A percentile compares a stretch with the other conserved stretches of the same genome.
Conservation (phyloP, 2,329 filamentous ascomycete species). For the Aspergillus ochraceus region DNA sequence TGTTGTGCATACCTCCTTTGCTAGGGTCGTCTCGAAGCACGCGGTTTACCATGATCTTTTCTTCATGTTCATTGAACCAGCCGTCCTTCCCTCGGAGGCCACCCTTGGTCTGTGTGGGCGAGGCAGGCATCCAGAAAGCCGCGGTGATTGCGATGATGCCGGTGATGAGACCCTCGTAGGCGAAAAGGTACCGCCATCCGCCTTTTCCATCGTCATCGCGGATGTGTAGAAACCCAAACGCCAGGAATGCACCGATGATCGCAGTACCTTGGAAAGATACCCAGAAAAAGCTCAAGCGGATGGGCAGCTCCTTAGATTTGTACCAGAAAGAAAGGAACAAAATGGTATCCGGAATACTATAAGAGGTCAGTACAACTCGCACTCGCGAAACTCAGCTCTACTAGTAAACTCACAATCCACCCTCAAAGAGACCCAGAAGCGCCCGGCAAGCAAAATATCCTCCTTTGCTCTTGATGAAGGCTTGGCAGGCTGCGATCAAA, state of each 20-base stretch:
- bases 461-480: constrained; percentile 49
- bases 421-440: constrained; percentile 52
- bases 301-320: constrained; percentile 67
- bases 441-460: constrained; percentile 46
- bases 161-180: constrained; percentile 50
- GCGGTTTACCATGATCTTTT: constrained; percentile 69
- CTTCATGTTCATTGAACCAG: constrained; percentile 68
- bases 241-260: constrained; percentile 50
- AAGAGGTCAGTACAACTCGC: constrained; percentile 4
- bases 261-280: constrained; percentile 55
- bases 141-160: constrained; percentile 57
- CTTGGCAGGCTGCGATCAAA: constrained; percentile 53
- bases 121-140: constrained; percentile 61
- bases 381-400: constrained; percentile 35
- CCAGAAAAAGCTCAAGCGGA: constrained; percentile 70
- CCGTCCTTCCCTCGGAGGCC: constrained; percentile 61
- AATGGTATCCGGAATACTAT: constrained; percentile 44
- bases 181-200: constrained; percentile 48
- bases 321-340: constrained; percentile 74
- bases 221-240: constrained; percentile 45
- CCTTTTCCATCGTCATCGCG: constrained; percentile 34
- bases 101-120: constrained; percentile 65
- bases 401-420: constrained; percentile 59
- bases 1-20: constrained; percentile 63
- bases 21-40: constrained; percentile 57